phyloP scores from a whole-genome alignment of 2,329 filamentous ascomycete genomes.

The Fusarium sp. region DNA sequence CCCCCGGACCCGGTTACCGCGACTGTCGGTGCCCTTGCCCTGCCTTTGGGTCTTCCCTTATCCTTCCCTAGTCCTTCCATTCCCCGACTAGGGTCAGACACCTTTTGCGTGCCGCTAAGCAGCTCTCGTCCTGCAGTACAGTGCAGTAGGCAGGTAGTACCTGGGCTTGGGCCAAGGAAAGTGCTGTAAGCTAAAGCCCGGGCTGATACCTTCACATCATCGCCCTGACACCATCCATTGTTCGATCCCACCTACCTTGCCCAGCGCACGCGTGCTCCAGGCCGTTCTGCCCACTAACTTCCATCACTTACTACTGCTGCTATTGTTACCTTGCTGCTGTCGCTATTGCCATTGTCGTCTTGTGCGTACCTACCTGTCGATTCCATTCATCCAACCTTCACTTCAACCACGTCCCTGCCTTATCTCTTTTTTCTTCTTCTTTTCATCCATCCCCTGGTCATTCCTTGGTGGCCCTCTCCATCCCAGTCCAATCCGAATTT shows the following conservation, averaged over 20 bases:
- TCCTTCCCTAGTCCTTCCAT: slow-evolving; percentile 42
- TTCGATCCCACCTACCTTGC: slow-evolving; percentile 5
- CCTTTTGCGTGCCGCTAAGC: slow-evolving; percentile 41
- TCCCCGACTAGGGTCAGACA: slow-evolving; percentile 39
- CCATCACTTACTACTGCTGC: background rate
- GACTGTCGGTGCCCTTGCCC: slow-evolving; percentile 38
- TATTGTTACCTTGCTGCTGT: slow-evolving; percentile 13
- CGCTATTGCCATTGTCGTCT: background rate
- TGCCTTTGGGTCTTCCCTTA: slow-evolving; percentile 37
- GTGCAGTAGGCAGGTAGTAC: slow-evolving; percentile 26
- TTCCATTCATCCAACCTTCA: slow-evolving; percentile 30
- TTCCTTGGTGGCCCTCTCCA: slow-evolving; percentile 35
- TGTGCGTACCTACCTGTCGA: slow-evolving; percentile 14
- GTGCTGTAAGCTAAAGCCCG: slow-evolving; percentile 37
- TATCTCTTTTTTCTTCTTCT: slow-evolving; percentile 33
- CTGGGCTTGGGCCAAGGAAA: slow-evolving; percentile 23
- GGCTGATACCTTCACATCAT: slow-evolving; percentile 38
- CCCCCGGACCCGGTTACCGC: slow-evolving; percentile 41
- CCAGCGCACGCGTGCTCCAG: slow-evolving; percentile 41
- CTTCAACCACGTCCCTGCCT: slow-evolving; percentile 27
- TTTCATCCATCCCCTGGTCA: slow-evolving; percentile 34
- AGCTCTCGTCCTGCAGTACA: slow-evolving; percentile 33
- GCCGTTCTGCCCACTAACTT: background rate
- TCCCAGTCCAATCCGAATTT: slow-evolving; percentile 32
- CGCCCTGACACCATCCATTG: slow-evolving; percentile 43